Conservation (phyloP, 306 rosid genomes). For the Vigna trinervia region DNA sequence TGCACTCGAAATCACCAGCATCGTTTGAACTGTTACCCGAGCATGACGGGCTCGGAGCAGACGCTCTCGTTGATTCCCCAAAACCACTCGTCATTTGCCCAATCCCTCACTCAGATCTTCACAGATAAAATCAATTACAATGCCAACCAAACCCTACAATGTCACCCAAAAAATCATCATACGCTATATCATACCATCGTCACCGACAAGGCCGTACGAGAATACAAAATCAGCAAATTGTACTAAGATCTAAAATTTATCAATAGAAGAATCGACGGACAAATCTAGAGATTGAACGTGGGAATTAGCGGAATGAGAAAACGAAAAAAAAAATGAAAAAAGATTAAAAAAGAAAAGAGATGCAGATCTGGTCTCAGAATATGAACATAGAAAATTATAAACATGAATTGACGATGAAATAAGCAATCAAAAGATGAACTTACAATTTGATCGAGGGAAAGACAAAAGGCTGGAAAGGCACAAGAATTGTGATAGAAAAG, state of each 20-base stretch:
- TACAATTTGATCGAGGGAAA: constrained; percentile 32
- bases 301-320: background rate
- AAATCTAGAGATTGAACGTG: constrained; percentile 25
- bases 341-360: background rate
- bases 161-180: background rate
- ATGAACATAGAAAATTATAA: background rate
- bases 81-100: constrained; percentile 67
- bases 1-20: constrained; percentile 90
- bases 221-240: constrained; percentile 1
- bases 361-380: constrained; percentile 15
- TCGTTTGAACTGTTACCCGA: constrained; percentile 60
- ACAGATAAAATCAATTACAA: constrained; percentile 4
- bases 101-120: constrained; percentile 38
- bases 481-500: constrained; percentile 11
- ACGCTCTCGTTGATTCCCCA: constrained; percentile 67
- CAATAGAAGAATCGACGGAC: background rate
- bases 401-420: background rate
- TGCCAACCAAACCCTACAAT: constrained; percentile 42
- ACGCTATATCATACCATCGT: background rate
- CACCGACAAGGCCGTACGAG: background rate
- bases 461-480: background rate
- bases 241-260: background rate
- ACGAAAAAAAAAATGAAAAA: background rate
- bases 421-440: constrained; percentile 28
- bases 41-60: constrained; percentile 61